A percentile compares a stretch with the other conserved stretches of the same genome.
Conservation (phyloP, 257 asterid genomes). For the Solanum phureja region DNA sequence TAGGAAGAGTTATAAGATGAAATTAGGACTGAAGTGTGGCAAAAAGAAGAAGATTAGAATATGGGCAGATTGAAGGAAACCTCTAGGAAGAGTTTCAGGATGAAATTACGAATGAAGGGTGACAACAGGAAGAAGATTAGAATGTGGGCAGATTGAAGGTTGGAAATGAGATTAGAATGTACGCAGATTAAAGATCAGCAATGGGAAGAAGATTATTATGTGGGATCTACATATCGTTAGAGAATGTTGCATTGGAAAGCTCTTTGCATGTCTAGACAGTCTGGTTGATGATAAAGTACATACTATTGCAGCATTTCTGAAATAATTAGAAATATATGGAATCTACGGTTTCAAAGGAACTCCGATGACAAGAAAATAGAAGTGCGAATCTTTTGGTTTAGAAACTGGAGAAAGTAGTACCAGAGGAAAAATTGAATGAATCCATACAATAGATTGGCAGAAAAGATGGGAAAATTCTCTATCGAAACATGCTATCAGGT, state of each 20-base stretch:
- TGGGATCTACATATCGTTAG: not conserved
- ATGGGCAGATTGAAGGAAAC: not conserved
- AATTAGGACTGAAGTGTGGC: not conserved
- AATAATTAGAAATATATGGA: not conserved
- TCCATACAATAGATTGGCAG: not conserved
- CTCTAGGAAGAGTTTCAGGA: not conserved
- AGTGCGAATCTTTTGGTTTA: not conserved
- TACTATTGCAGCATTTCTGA: not conserved
- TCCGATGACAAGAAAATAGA: not conserved
- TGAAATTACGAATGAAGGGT: not conserved
- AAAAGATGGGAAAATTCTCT: not conserved
- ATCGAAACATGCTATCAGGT: not conserved
- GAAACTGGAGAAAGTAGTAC: not conserved
- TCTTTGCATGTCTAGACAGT: not conserved
- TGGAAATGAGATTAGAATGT: not conserved
- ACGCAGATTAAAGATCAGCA: not conserved
- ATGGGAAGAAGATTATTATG: not conserved
- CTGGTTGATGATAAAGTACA: not conserved
- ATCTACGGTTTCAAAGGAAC: not conserved
- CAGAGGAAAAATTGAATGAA: not conserved
- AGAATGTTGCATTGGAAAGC: not conserved
- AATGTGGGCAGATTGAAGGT: not conserved
- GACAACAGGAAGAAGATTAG: not conserved
- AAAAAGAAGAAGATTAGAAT: not conserved
- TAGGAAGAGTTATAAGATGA: not conserved